Conservation (phyloP, 768 basidiomycete genomes). For the Lanmaoa pseudosensibilis region DNA sequence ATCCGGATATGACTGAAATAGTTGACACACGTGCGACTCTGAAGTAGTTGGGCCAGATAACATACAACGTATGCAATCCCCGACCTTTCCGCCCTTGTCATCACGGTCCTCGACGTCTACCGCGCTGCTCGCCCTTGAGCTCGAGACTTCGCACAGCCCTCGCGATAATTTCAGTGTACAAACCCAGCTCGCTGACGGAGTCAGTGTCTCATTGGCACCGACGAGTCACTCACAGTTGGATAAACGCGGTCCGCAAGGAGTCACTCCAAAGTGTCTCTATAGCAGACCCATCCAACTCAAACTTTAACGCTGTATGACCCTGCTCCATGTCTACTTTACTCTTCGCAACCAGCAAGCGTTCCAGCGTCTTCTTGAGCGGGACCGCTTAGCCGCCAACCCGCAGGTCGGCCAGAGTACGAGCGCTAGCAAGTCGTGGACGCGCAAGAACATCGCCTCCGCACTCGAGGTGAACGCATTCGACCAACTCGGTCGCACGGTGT, state of each 20-base stretch:
- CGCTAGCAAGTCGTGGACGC: conserved; percentile 58
- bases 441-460: conserved; percentile 38
- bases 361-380: conserved; percentile 66
- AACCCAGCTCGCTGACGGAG: not conserved
- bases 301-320: conserved; percentile 57
- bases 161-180: not conserved
- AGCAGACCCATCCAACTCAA: conserved; percentile 19
- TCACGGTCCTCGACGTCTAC: not conserved
- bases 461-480: conserved; percentile 74
- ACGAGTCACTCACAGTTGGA: conserved; percentile 18
- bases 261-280: conserved; percentile 24
- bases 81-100: not conserved
- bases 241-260: conserved; percentile 25
- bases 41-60: not conserved
- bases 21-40: conserved; percentile 18
- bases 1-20: conserved; percentile 1
- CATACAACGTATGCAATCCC: not conserved
- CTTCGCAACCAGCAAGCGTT: conserved; percentile 74
- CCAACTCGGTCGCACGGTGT: conserved; percentile 68
- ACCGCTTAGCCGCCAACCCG: conserved; percentile 35
- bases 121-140: not conserved
- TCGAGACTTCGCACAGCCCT: not conserved
- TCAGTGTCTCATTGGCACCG: conserved; percentile 18
- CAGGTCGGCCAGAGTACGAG: conserved; percentile 40
- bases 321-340: conserved; percentile 75